Evolutionary conservation across 1,284 basidiomycete genomes (phyloP).

Genomic region (Rhizoctonia solani): DNA sequence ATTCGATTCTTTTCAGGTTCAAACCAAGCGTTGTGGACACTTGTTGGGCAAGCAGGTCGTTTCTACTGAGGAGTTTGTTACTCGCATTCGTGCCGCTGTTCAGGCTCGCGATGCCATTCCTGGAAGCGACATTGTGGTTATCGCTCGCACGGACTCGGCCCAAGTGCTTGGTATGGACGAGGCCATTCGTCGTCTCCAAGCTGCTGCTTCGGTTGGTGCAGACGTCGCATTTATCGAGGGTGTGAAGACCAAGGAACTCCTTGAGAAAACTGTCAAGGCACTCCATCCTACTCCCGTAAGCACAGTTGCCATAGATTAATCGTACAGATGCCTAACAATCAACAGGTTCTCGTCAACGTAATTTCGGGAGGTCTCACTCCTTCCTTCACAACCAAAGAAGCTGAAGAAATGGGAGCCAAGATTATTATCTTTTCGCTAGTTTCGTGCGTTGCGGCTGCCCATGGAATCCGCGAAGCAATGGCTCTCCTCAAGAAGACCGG

Average conservation of each 20-base stretch:
- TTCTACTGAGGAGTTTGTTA: too few species aligned
- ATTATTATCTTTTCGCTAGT: slow-evolving; percentile 75
- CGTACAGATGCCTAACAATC: too few species aligned
- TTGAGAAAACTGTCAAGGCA: slow-evolving; percentile 64
- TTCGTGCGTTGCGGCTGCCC: slow-evolving; percentile 72
- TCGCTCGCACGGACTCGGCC: slow-evolving; percentile 81
- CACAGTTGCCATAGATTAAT: too few species aligned
- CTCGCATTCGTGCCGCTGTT: slow-evolving; percentile 76
- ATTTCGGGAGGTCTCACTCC: slow-evolving; percentile 77
- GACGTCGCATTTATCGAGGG: slow-evolving; percentile 87
- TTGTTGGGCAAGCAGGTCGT: slow-evolving; percentile 81
- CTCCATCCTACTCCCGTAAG: slow-evolving; percentile 66
- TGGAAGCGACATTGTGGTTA: slow-evolving; percentile 75
- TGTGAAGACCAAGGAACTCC: slow-evolving; percentile 68
- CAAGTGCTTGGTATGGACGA: slow-evolving; percentile 83
- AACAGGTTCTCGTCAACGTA: slow-evolving; percentile 65
- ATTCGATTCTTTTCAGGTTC: slow-evolving; percentile 59
- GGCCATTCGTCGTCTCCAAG: slow-evolving; percentile 66
- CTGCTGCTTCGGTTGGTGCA: slow-evolving; percentile 74
- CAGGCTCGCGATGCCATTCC: slow-evolving; percentile 71
- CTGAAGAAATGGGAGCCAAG: slow-evolving; percentile 70
- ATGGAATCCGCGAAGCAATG: slow-evolving; percentile 73
- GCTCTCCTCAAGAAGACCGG: too few species aligned
- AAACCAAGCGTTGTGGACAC: slow-evolving; percentile 82
- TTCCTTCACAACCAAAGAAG: slow-evolving; percentile 68